Conservation (phyloP, 352 stramenopile species). For the Pythium rhizo-oryzae region DNA sequence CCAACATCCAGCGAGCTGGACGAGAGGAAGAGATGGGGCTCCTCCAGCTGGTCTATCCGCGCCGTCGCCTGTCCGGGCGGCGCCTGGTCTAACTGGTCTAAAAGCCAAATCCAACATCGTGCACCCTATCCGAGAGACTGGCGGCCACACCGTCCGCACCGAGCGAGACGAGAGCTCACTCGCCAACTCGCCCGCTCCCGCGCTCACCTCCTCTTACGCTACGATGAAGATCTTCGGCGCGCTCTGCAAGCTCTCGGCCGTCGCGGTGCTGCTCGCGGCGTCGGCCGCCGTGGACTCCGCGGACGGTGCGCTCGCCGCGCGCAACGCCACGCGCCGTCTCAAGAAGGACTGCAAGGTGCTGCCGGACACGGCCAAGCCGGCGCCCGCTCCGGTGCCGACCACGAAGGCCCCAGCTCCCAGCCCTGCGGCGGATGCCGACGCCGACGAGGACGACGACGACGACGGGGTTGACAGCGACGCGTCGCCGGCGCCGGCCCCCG, state of each 20-base stretch:
- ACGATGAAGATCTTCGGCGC: constrained; percentile 21
- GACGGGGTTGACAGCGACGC: constrained; percentile 13
- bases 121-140: no score
- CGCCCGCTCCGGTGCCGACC: background rate
- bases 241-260: constrained; percentile 22
- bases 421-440: constrained; percentile 13
- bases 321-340: constrained; percentile 16
- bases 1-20: background rate
- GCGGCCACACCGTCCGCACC: background rate
- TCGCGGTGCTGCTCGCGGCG: constrained; percentile 19
- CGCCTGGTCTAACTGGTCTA: background rate
- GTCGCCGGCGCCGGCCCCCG: background rate
- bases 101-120: background rate
- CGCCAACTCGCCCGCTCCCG: background rate
- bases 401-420: constrained; percentile 14
- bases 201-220: background rate
- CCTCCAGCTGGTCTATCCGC: background rate
- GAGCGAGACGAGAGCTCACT: constrained; percentile 3
- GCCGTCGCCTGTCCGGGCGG: background rate
- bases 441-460: constrained; percentile 6
- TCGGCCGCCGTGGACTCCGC: background rate
- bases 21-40: background rate
- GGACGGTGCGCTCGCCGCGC: background rate
- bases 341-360: constrained; percentile 17
- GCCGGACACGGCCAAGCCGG: constrained; percentile 14